phyloP scores from a whole-genome alignment of 768 basidiomycete genomes.

The Mycena galericulata region DNA sequence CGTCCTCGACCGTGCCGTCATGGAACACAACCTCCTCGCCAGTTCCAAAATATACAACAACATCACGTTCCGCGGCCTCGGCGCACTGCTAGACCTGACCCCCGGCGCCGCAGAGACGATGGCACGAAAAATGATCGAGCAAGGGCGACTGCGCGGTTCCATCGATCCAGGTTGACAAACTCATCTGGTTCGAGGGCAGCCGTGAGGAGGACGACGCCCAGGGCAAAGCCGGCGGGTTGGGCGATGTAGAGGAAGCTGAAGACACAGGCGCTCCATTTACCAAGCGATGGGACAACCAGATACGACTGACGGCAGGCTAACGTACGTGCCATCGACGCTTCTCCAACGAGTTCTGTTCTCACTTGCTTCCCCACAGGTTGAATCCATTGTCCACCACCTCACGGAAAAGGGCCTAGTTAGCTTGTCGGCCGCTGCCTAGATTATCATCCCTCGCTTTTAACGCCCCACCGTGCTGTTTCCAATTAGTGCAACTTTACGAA shows the following conservation, averaged over 20 bases:
- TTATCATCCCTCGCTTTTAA: not conserved
- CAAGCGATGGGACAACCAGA: constrained; percentile 96
- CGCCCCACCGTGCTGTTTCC: constrained; percentile 15
- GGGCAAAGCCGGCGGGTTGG: constrained; percentile 93
- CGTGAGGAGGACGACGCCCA: constrained; percentile 93
- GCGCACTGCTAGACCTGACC: constrained; percentile 88
- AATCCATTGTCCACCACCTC: constrained; percentile 87
- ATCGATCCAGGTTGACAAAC: constrained; percentile 96
- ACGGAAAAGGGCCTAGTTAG: constrained; percentile 77
- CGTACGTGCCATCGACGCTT: constrained; percentile 56
- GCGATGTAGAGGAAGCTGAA: constrained; percentile 88
- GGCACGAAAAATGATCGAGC: constrained; percentile 99
- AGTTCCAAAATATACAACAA: constrained; percentile 98
- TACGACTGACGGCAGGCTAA: constrained; percentile 89
- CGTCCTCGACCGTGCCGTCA: constrained; percentile 95
- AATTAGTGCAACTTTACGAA: constrained; percentile 29
- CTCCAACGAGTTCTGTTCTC: constrained; percentile 11
- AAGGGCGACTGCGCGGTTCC: constrained; percentile 90
- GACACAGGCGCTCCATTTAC: constrained; percentile 92
- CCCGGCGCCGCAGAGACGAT: constrained; percentile 96
- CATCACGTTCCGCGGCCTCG: constrained; percentile 95
- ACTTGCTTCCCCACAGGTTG: constrained; percentile 68
- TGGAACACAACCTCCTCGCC: constrained; percentile 98
- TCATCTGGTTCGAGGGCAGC: constrained; percentile 93
- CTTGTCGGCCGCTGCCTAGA: constrained; percentile 40